Conservation (phyloP, 139 green algal species). For the Coccomyxa sp. region DNA sequence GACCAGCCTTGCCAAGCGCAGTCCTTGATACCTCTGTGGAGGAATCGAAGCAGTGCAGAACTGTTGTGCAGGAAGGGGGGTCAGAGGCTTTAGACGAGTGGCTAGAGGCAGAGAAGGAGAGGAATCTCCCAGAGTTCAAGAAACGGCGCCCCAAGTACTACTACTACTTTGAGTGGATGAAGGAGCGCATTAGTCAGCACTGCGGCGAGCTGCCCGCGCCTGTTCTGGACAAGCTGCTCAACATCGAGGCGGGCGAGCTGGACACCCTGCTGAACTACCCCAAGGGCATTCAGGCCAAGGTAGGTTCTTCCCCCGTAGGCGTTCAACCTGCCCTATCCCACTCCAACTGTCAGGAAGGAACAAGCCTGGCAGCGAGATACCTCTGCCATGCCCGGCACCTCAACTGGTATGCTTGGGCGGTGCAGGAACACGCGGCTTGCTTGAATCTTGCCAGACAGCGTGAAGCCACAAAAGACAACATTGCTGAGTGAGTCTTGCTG, state of each 20-base stretch:
- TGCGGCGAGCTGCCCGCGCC: constrained; percentile 48
- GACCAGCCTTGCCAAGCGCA: not conserved
- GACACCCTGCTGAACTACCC: constrained; percentile 4
- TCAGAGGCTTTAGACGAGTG: constrained; percentile 19
- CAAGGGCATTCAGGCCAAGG: not conserved
- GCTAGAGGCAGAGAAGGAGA: constrained; percentile 30
- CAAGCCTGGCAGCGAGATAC: too few species aligned
- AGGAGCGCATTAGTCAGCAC: constrained; percentile 39
- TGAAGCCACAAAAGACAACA: not conserved
- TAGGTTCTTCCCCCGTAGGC: not conserved
- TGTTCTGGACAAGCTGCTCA: constrained; percentile 70
- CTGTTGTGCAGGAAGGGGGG: constrained; percentile 14
- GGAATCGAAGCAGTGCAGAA: not conserved
- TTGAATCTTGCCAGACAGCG: not conserved
- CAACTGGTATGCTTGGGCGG: not conserved
- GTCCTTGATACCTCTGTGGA: not conserved
- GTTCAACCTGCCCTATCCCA: not conserved
- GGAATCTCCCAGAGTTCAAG: constrained; percentile 42
- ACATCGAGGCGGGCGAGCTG: not conserved
- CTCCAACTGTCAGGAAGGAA: not conserved
- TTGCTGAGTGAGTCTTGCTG: not conserved
- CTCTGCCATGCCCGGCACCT: too few species aligned
- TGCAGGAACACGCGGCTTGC: not conserved
- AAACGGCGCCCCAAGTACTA: constrained; percentile 57
- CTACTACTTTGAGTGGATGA: constrained; percentile 79